Evolutionary conservation across 805 yeast species (phyloP).

Genomic region (Yamadazyma insecticola): DNA sequence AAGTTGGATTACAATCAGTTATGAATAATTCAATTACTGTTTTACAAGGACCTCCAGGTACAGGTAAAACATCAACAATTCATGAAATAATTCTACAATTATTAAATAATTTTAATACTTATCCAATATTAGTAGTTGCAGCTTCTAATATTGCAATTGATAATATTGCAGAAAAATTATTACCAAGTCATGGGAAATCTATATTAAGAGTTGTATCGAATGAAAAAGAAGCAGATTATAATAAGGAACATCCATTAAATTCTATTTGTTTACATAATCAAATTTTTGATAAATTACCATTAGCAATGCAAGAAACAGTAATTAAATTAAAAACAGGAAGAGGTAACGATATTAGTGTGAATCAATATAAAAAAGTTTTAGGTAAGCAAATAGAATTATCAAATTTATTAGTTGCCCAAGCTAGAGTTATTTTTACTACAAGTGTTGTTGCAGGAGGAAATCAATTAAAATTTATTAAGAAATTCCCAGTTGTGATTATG

Average conservation of each 20-base stretch:
- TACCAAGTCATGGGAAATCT: constrained; percentile 45
- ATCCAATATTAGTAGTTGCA: constrained; percentile 68
- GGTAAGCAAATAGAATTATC: constrained; percentile 41
- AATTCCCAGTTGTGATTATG: constrained; percentile 66
- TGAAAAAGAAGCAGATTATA: constrained; percentile 60
- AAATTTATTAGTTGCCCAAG: constrained; percentile 53
- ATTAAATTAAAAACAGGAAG: constrained; percentile 40
- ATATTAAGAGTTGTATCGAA: constrained; percentile 56
- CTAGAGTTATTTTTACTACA: constrained; percentile 67
- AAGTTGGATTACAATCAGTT: constrained; percentile 50
- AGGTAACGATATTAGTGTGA: constrained; percentile 32
- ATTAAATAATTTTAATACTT: constrained; percentile 49
- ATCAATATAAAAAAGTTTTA: constrained; percentile 47
- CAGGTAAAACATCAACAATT: constrained; percentile 43
- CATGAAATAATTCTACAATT: constrained; percentile 47
- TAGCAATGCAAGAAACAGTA: constrained; percentile 37
- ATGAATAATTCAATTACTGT: constrained; percentile 47
- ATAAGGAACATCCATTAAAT: constrained; percentile 50
- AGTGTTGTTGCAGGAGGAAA: constrained; percentile 70
- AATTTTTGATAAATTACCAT: constrained; percentile 46
- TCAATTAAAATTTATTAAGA: constrained; percentile 50
- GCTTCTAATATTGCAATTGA: constrained; percentile 75
- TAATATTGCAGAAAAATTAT: constrained; percentile 66
- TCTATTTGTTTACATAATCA: constrained; percentile 63
- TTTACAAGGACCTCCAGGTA: constrained; percentile 65